Base-by-base conservation (phyloP, 2,329 filamentous ascomycete genomes). In the Fusarium burgessii region DNA sequence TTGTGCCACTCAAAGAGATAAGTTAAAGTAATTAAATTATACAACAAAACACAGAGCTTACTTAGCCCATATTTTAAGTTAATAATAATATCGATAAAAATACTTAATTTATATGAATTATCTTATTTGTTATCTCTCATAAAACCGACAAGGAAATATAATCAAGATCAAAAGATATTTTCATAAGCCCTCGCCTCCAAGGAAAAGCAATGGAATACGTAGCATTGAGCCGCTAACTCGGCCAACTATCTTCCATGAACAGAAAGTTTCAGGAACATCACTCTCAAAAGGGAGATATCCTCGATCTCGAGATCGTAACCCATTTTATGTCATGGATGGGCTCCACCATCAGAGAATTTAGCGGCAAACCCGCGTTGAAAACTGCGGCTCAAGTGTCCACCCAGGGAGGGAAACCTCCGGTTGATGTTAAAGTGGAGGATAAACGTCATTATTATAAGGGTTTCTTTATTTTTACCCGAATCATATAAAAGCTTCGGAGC, bases 361-460 rank as follows among this genome's bases (percentile, higher is more conserved):
- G 27, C 10, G 29, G 35, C n/a, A 17, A 42, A 36, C 27, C 29
- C 17, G 11, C 23, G 29, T 40, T n/a, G 25, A 23, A 33, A 45
- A 42, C 29, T 51, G 51, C 18, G 49, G 45, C 36, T 58, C 41
- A 27, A 1, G 18, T 27, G 42, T 49, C 58, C 55, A 56, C 58
- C 13, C 11, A 27, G 23, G 66, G 66, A 68, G 66, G 52, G 32
- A 68, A 68, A 68, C 46, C 51, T 68, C 66, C 66, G 66, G 65
- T 17, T 51, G 42, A 50, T 15, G 38, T 51, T 41, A 20, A 20
- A 32, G 61, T 66, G 61, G 61, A 66, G 52, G 52, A 38, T 35
- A 10, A 54, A 68, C 66, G 64, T 68, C 66, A 68, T 68, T 43
- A 23, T 25, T 40, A 32, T 57, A 41, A 49, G 25, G 38, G 18